These are phyloP conservation scores for Taphrina flavorubra DNA, from an alignment of 1,139 yeast species.

Conservation along the genomic window DNA sequence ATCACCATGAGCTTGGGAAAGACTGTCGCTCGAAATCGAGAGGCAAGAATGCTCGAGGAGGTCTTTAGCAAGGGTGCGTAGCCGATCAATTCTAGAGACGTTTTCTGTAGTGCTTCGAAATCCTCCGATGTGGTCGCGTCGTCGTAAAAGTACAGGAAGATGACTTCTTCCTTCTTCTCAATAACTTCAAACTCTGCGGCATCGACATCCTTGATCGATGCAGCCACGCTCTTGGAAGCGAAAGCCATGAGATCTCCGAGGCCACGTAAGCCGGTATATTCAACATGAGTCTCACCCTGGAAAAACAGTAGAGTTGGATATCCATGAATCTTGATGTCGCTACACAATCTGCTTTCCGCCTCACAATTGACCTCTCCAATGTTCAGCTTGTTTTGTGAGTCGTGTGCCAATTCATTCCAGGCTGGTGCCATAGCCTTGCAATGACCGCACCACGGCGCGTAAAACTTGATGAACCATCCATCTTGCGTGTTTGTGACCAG, in stretches of 20 bases:
- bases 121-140: slow-evolving; percentile 53
- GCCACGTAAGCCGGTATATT: slow-evolving; percentile 52
- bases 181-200: slow-evolving; percentile 48
- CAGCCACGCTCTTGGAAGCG: slow-evolving; percentile 50
- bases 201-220: slow-evolving; percentile 49
- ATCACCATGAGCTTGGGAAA: slow-evolving; percentile 52
- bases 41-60: slow-evolving; percentile 49
- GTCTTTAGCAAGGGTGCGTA: slow-evolving; percentile 53
- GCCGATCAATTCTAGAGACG: slow-evolving; percentile 51
- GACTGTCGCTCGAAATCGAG: slow-evolving; percentile 48
- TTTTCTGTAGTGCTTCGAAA: slow-evolving; percentile 52
- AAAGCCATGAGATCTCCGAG: slow-evolving; percentile 51
- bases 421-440: slow-evolving; percentile 53
- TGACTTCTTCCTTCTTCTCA: slow-evolving; percentile 47
- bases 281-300: slow-evolving; percentile 50
- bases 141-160: slow-evolving; percentile 54
- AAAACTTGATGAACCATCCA: slow-evolving; percentile 56
- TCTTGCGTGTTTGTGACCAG: slow-evolving; percentile 48
- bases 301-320: slow-evolving; percentile 52
- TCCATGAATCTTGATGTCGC: slow-evolving; percentile 49
- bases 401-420: slow-evolving; percentile 53
- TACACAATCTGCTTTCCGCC: slow-evolving; percentile 50
- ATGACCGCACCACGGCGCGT: slow-evolving; percentile 54
- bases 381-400: slow-evolving; percentile 51
- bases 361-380: slow-evolving; percentile 56